A percentile compares a stretch with the other conserved stretches of the same genome.
Conservation (phyloP, 1,139 yeast species). For the Yamadazyma atmosphaerica region DNA sequence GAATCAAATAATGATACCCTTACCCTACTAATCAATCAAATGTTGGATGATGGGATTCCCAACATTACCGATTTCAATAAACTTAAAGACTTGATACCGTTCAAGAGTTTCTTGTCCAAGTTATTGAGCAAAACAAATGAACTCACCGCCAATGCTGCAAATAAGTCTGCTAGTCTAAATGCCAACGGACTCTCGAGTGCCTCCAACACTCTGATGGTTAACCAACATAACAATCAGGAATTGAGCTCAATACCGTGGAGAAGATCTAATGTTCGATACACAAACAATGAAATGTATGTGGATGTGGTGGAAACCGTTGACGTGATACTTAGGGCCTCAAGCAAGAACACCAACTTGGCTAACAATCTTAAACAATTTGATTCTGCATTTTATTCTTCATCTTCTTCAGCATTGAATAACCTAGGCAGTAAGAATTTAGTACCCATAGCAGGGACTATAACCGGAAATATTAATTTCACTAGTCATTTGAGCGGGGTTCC, state of each 20-base stretch:
- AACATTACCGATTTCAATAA: conserved; percentile 71
- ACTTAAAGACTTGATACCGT: conserved; percentile 71
- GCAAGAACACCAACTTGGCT: conserved; percentile 12
- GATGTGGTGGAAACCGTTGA: conserved; percentile 67
- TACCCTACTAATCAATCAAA: conserved; percentile 50
- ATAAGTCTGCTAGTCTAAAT: conserved; percentile 5
- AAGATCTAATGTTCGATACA: conserved; percentile 58
- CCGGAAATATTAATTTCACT: conserved; percentile 63
- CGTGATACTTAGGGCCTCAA: conserved; percentile 31
- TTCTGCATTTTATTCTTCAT: conserved; percentile 38
- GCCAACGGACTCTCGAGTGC: conserved; percentile 12
- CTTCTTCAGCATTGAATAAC: conserved; percentile 5
- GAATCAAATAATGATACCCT: conserved; percentile 67
- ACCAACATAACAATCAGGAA: conserved; percentile 4
- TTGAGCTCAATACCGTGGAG: conserved; percentile 65
- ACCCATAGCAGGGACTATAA: conserved; percentile 58
- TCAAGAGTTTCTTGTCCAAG: conserved; percentile 41
- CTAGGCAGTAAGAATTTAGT: conserved; percentile 19
- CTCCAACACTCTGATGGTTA: conserved; percentile 3
- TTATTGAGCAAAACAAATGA: conserved; percentile 36
- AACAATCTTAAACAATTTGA: conserved; percentile 24
- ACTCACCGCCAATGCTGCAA: conserved; percentile 23
- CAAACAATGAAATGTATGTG: conserved; percentile 79
- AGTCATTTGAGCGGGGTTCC: conserved; percentile 79
- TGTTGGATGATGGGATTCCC: conserved; percentile 79